Conservation (phyloP, 2,329 filamentous ascomycete species). For the Lachnellula hyalina region DNA sequence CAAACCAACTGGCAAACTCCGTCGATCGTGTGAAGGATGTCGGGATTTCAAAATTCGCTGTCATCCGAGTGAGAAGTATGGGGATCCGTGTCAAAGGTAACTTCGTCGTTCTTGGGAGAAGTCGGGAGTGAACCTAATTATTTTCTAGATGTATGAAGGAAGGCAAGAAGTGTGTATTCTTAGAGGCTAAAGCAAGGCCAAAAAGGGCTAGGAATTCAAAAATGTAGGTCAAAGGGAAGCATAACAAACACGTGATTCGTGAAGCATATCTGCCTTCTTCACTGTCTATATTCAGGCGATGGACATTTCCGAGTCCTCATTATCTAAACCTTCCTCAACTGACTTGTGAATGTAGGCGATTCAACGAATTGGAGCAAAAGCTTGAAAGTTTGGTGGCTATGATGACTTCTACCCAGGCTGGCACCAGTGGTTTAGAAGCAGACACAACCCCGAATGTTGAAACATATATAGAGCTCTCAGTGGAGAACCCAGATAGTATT, state of each 20-base stretch:
- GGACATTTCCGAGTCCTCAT: no score
- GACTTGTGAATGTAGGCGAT: conserved; percentile 8
- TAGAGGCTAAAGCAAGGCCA: conserved; percentile 42
- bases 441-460: conserved; percentile 12
- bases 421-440: conserved; percentile 50
- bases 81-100: conserved; percentile 47
- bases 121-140: not conserved
- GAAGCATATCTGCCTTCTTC: no score
- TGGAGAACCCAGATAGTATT: not conserved
- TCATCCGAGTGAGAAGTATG: conserved; percentile 41
- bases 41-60: conserved; percentile 49
- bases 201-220: conserved; percentile 40
- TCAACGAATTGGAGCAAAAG: conserved; percentile 23
- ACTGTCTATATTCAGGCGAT: no score
- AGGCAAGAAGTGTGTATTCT: conserved; percentile 34
- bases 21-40: conserved; percentile 45
- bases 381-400: conserved; percentile 13
- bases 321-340: not conserved
- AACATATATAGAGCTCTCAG: not conserved
- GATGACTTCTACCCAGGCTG: conserved; percentile 30
- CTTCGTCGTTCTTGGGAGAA: not conserved
- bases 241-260: not conserved
- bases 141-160: conserved; percentile 1
- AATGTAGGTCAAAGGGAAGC: conserved; percentile 32
- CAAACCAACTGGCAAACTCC: not conserved